Evolutionary conservation across 2,329 filamentous ascomycete genomes (phyloP), one percentile per base, ranked within the genome.

Genomic region (Leptodontidium sp.): DNA sequence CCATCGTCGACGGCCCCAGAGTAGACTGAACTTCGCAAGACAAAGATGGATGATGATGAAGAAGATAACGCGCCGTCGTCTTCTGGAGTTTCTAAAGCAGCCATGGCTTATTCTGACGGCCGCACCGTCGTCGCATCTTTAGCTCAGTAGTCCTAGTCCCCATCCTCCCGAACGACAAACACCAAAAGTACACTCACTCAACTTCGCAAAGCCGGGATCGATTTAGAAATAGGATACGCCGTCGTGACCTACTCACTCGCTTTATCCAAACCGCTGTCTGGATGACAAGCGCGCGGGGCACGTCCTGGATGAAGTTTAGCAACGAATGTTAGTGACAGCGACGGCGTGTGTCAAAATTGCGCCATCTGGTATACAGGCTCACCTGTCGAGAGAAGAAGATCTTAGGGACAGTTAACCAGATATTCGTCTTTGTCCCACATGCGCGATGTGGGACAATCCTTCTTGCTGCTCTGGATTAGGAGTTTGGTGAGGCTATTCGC

Each of bases 271-370:
- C 50, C 26, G 50, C 50, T 53, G 26, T 53, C 50, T 29, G 14
- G 49, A 53, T 53, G 26, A 32, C 50, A 32, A 53, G 50, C 32
- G 21, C 2, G 43, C 43, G 43, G n/a, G 49, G 9, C 2, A 52
- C 49, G 21, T 12, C 11, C 49, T 52, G 38, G 11, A 40, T 40
- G 38, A 6, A 40, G 38, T 40, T 40, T 40, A 40, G 38, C 2
- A 40, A 40, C 9, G 38, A 7, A 7, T 40, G 11, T 12, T 40
- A 58, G 32, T 32, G 32, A 58, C 12, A 9, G 35, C 55, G 55
- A 59, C 35, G 55, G 55, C 55, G 55, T 40, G 55, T 59, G 55
- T 59, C 35, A 59, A 59, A 43, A 32, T 32, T 32, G 29, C 29
- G 29, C 29, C 29, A 32, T 32, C 29, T 32, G 29, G 6, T 6